These are phyloP conservation scores for Melanogaster broomeanus DNA, from an alignment of 768 basidiomycete genomes.

Conservation along the genomic window DNA sequence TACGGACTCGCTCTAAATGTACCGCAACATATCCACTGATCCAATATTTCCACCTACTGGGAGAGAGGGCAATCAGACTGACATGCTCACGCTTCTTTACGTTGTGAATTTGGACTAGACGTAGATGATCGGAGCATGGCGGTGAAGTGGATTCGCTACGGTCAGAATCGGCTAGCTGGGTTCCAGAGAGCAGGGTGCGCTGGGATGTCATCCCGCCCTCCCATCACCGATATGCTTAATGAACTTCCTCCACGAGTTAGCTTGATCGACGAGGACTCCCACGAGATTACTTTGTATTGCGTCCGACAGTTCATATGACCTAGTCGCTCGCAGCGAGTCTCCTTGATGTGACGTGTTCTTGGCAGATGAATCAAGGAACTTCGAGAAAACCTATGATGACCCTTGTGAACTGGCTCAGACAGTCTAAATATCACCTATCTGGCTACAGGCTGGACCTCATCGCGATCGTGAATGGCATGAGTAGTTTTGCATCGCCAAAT, in stretches of 20 bases:
- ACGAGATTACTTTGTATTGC: slow-evolving; percentile 39
- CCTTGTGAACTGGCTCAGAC: neutral
- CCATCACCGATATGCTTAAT: too few species aligned
- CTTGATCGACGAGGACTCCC: slow-evolving; percentile 30
- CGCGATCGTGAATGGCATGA: slow-evolving; percentile 34
- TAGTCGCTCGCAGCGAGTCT: slow-evolving; percentile 32
- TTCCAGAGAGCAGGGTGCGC: neutral
- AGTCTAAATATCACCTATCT: neutral
- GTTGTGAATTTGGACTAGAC: too few species aligned
- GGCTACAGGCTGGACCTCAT: slow-evolving; percentile 37
- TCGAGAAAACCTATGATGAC: slow-evolving; percentile 27
- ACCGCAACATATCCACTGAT: slow-evolving; percentile 2
- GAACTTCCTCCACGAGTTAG: slow-evolving; percentile 29
- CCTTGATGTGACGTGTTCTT: slow-evolving; percentile 39
- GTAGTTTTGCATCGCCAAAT: slow-evolving; percentile 31
- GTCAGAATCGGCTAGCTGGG: too few species aligned
- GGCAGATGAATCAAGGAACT: slow-evolving; percentile 28
- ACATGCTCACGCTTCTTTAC: too few species aligned
- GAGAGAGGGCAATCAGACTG: too few species aligned
- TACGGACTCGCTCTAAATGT: slow-evolving; percentile 5
- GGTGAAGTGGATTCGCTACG: too few species aligned
- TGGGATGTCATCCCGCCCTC: too few species aligned
- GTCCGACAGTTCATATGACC: slow-evolving; percentile 38
- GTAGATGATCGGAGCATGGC: too few species aligned
- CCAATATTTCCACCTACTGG: too few species aligned